A percentile compares a stretch with the other conserved stretches of the same genome.
phyloP scores from a whole-genome alignment of 2,329 filamentous ascomycete species.

The Cadophora malorum region DNA sequence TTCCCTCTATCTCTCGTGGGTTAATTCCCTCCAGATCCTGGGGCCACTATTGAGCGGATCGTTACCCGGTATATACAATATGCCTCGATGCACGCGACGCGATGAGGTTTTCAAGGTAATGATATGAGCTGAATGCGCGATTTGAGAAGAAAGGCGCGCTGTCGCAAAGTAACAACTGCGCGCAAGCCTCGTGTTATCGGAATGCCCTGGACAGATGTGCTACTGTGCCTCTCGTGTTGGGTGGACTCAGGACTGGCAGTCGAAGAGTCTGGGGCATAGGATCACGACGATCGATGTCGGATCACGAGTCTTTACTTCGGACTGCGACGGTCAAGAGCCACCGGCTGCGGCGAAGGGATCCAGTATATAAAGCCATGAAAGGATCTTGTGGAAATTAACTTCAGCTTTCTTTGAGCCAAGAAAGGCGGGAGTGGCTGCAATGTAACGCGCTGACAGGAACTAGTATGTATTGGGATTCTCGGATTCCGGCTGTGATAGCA shows the following conservation, averaged over 20 bases:
- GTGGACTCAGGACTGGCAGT: background rate
- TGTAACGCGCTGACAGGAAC: no score
- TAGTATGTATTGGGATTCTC: no score
- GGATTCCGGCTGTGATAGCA: no score
- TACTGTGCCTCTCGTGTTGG: conserved; percentile 11
- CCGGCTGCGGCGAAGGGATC: background rate
- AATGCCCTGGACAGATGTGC: background rate
- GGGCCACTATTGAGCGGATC: conserved; percentile 14
- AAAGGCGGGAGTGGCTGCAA: no score
- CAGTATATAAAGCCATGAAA: conserved; percentile 18
- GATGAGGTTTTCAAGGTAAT: conserved; percentile 7
- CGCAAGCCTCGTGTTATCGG: conserved; percentile 15
- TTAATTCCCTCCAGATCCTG: background rate
- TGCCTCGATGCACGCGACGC: background rate
- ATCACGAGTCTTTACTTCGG: conserved; percentile 10
- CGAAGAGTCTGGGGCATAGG: background rate
- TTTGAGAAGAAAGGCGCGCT: conserved; percentile 6
- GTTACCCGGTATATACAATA: conserved; percentile 14
- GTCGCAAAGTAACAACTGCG: background rate
- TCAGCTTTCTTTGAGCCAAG: background rate
- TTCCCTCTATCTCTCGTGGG: conserved; percentile 8
- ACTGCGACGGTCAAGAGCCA: conserved; percentile 12
- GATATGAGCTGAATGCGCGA: conserved; percentile 4
- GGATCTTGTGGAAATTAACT: conserved; percentile 13
- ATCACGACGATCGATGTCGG: conserved; percentile 18